phyloP scores from a whole-genome alignment of 2,329 filamentous ascomycete species.

The Ophiostoma pallidulum region DNA sequence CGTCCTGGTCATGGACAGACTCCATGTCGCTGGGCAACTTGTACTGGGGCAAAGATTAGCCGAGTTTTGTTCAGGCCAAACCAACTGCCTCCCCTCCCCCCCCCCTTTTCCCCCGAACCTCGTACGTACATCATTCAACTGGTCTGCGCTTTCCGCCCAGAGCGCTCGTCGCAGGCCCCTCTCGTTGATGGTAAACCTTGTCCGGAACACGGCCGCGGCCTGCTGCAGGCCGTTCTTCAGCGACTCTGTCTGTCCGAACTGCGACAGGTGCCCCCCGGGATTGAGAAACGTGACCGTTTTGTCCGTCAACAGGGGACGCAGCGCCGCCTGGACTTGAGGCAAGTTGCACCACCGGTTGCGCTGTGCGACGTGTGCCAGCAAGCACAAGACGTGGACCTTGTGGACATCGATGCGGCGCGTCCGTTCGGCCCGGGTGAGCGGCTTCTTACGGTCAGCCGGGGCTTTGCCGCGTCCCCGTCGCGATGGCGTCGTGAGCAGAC shows the following conservation, averaged over 20 bases:
- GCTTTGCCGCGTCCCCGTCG: slow-evolving; percentile 22
- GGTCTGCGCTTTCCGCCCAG: slow-evolving; percentile 63
- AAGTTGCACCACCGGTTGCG: slow-evolving; percentile 91
- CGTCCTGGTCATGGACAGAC: slow-evolving; percentile 55
- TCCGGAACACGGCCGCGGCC: slow-evolving; percentile 56
- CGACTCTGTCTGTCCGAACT: slow-evolving; percentile 67
- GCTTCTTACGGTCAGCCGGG: slow-evolving; percentile 36
- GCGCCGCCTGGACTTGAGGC: slow-evolving; percentile 50
- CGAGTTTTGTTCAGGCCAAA: too few relatives aligned
- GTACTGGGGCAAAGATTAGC: slow-evolving; percentile 30
- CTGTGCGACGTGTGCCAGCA: slow-evolving; percentile 65
- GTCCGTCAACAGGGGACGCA: slow-evolving; percentile 56
- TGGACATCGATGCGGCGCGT: slow-evolving; percentile 63
- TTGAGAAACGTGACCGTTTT: slow-evolving; percentile 60
- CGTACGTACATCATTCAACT: slow-evolving; percentile 45
- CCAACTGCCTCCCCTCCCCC: too few relatives aligned
- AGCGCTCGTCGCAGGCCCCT: slow-evolving; percentile 59
- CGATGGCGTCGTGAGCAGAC: slow-evolving; percentile 22
- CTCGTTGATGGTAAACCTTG: slow-evolving; percentile 61
- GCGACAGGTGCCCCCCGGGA: slow-evolving; percentile 52
- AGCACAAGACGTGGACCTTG: slow-evolving; percentile 73
- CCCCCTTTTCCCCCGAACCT: too few relatives aligned
- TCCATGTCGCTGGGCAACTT: slow-evolving; percentile 55
- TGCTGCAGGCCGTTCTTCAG: slow-evolving; percentile 72
- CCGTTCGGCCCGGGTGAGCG: slow-evolving; percentile 45